These are phyloP conservation scores for Epichloe elymi DNA, from an alignment of 2,329 filamentous ascomycete species.

Conservation along the genomic window DNA sequence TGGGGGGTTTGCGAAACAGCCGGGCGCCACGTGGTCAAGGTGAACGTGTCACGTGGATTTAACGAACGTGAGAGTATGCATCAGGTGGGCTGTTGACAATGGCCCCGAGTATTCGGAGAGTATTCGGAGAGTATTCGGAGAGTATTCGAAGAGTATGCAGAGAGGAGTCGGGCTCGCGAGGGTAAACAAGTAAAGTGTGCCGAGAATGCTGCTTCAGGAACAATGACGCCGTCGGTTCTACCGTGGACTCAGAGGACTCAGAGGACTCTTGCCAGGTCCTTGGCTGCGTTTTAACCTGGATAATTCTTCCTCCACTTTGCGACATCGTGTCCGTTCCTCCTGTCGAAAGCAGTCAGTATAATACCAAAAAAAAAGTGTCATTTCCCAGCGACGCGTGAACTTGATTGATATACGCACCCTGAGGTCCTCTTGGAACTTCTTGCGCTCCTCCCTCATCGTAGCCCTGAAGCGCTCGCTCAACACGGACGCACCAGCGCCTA, in stretches of 20 bases:
- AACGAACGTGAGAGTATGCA: neutral
- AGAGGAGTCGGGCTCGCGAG: too few relatives aligned
- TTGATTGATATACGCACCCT: constrained; percentile 23
- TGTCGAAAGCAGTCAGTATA: constrained; percentile 12
- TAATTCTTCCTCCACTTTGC: constrained; percentile 39
- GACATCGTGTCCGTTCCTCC: constrained; percentile 35
- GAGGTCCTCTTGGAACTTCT: constrained; percentile 42
- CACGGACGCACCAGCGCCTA: constrained; percentile 34
- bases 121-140: neutral
- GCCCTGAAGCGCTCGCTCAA: constrained; percentile 43
- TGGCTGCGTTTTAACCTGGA: constrained; percentile 28
- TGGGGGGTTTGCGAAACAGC: too few relatives aligned
- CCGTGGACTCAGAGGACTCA: constrained; percentile 31
- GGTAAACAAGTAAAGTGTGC: neutral
- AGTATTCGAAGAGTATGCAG: neutral
- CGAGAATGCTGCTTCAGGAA: neutral
- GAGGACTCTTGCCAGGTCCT: constrained; percentile 28
- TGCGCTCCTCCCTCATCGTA: constrained; percentile 43
- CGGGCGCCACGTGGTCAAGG: too few relatives aligned
- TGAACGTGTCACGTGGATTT: too few relatives aligned
- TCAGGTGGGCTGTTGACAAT: neutral
- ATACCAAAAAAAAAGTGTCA: neutral
- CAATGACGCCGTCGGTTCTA: constrained; percentile 4
- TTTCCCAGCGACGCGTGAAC: too few relatives aligned
- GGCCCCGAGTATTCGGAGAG: neutral